Conservation (phyloP, 2,329 filamentous ascomycete species). For the Ceratocystis destructans region DNA sequence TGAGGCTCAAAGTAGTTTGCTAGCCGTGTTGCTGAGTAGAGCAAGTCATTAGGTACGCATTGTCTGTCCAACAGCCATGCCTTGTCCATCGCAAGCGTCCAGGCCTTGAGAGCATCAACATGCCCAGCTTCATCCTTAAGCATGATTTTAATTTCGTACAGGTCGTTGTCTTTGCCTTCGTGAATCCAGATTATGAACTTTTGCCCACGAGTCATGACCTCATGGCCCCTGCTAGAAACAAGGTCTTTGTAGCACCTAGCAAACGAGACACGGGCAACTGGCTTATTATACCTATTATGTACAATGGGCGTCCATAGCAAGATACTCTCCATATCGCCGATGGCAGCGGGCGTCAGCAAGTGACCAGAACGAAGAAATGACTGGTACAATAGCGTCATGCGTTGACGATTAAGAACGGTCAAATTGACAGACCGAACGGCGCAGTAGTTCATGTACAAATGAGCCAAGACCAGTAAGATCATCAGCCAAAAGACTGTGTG, state of each 20-base stretch:
- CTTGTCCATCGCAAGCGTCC: constrained; percentile 29
- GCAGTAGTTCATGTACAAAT: constrained; percentile 73
- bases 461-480: constrained; percentile 55
- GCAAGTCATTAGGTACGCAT: not conserved
- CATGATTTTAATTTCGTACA: constrained; percentile 27
- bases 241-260: constrained; percentile 32
- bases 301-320: constrained; percentile 34
- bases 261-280: constrained; percentile 29
- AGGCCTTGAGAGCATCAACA: constrained; percentile 26
- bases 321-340: constrained; percentile 51
- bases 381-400: constrained; percentile 64
- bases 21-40: not conserved
- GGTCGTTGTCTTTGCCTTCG: constrained; percentile 11
- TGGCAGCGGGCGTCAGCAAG: constrained; percentile 50
- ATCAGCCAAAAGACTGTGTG: constrained; percentile 61
- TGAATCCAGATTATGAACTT: constrained; percentile 15
- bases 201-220: constrained; percentile 23
- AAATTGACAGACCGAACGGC: constrained; percentile 77
- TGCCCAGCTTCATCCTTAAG: constrained; percentile 26
- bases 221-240: constrained; percentile 23
- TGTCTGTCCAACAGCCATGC: constrained; percentile 25
- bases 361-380: constrained; percentile 37
- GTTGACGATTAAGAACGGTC: constrained; percentile 71
- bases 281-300: constrained; percentile 23
- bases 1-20: not conserved